These are phyloP conservation scores for Penicillium decumbens DNA, from an alignment of 2,329 filamentous ascomycete species.

Conservation along the genomic window DNA sequence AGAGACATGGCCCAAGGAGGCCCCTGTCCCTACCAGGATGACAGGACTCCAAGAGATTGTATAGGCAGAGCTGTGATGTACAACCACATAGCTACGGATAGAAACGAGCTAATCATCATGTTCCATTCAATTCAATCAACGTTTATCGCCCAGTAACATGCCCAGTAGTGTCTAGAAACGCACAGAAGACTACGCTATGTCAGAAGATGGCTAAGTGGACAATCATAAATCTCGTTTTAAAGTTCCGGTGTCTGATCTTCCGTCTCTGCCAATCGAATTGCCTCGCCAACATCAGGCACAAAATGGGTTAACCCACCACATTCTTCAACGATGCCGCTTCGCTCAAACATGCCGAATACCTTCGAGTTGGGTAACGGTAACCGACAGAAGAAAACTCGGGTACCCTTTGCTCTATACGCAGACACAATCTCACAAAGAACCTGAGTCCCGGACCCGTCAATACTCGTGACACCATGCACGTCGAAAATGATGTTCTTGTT, in stretches of 20 bases:
- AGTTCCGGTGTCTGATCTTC: slow-evolving; percentile 51
- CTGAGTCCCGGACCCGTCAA: slow-evolving; percentile 90
- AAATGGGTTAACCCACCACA: slow-evolving; percentile 76
- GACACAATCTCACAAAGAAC: slow-evolving; percentile 86
- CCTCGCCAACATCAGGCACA: slow-evolving; percentile 77
- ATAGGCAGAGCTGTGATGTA: not conserved
- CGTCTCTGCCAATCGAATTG: slow-evolving; percentile 72
- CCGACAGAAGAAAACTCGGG: slow-evolving; percentile 55
- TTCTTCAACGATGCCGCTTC: slow-evolving; percentile 77
- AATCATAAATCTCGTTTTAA: slow-evolving; percentile 6
- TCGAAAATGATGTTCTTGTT: slow-evolving; percentile 95
- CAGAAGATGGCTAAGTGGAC: not conserved
- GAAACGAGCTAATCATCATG: not conserved
- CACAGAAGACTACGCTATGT: not conserved
- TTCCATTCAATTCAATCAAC: not conserved
- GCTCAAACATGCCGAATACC: slow-evolving; percentile 68
- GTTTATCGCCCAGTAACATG: slow-evolving; percentile 1
- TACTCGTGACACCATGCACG: slow-evolving; percentile 90
- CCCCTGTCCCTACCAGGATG: not conserved
- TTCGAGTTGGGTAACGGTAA: slow-evolving; percentile 49
- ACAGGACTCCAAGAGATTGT: not conserved
- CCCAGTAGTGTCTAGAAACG: not conserved
- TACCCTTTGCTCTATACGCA: slow-evolving; percentile 69
- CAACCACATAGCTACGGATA: not conserved
- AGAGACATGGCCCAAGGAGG: not conserved